phyloP scores from a whole-genome alignment of 2,329 filamentous ascomycete species.

The Torrubiellomyces zombiae region DNA sequence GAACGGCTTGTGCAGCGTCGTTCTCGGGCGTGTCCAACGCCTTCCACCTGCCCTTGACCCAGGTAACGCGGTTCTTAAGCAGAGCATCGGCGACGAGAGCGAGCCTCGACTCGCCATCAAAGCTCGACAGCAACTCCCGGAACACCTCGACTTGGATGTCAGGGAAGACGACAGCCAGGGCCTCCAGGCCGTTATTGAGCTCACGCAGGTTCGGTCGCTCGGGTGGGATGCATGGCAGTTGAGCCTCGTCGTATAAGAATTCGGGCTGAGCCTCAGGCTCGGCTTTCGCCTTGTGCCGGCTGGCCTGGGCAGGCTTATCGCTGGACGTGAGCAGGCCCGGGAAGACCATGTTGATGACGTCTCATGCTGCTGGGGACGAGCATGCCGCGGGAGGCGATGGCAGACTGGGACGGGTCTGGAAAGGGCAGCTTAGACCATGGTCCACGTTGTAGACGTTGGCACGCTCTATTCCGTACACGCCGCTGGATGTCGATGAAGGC shows the following conservation, averaged over 20 bases:
- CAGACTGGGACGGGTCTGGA: not conserved
- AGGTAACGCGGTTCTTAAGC: conserved; percentile 53
- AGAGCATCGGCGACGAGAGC: conserved; percentile 63
- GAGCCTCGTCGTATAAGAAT: conserved; percentile 38
- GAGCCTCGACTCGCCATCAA: conserved; percentile 60
- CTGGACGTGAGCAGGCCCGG: conserved; percentile 28
- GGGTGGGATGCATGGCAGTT: conserved; percentile 29
- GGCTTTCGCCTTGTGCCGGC: conserved; percentile 14
- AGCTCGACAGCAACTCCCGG: conserved; percentile 59
- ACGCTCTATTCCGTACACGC: conserved; percentile 1
- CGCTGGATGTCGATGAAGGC: not conserved
- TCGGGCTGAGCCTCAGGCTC: conserved; percentile 16
- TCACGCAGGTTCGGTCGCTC: conserved; percentile 48
- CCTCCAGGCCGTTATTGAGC: conserved; percentile 53
- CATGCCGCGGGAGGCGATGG: not conserved
- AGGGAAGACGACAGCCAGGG: conserved; percentile 57
- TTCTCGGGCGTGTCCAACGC: conserved; percentile 21
- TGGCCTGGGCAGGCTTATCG: conserved; percentile 19
- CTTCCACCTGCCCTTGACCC: conserved; percentile 53
- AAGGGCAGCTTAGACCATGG: not conserved
- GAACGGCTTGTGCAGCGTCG: conserved; percentile 22
- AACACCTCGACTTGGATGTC: conserved; percentile 72
- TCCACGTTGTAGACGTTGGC: too few relatives aligned
- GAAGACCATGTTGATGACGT: conserved; percentile 31
- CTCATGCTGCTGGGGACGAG: conserved; percentile 13